Evolutionary conservation across 148 eudicot species (phyloP), one percentile per base, ranked within the genome.

Genomic region (Camellia granthamiana): DNA sequence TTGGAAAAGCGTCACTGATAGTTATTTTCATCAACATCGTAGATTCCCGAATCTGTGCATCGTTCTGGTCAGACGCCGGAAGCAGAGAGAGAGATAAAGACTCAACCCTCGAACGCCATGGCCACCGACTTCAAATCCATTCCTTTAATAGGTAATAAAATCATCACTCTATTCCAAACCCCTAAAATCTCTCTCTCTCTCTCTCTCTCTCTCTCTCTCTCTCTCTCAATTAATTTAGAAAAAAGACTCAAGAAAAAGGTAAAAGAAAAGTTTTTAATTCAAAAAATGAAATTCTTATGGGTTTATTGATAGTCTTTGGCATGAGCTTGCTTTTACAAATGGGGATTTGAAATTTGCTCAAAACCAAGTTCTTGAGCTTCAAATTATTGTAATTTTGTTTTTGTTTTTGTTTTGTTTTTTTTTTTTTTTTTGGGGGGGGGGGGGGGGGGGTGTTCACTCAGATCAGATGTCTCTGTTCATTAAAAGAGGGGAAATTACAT

Each of bases 121-220:
- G 88, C 98, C 41, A 92, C 96, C 44, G 86, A 92, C 69, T 94
- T 94, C 91, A 88, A 87, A 81, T 89, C 91, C 56, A 94, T 94
- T 77, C 98, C 96, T 46, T 44, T 94, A 3, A 92, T 94, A 74
- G 98, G 98, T 92, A 89, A 8, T 21, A 63, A 6, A 18, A 30
- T 30, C 73, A 69, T 69, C 73, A 69, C 16, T 69, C 23, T 38
- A 38, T 42, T 68, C 70, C n/a, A 16, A 46, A 18, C 46, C 38
- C 52, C 18, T 69, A 21, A 0, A 0, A 69, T 16, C 21, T 44
- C 6, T n/a, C 8, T 10, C 21, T 63, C 8, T n/a, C 67, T 30
- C 38, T 30, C 30, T 10, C 52, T 21, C 38, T 1, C 16, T 62
- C 7, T 62, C n/a, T n/a, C n/a, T n/a, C n/a, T n/a, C n/a, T 8